A percentile compares a stretch with the other conserved stretches of the same genome.
phyloP scores from a whole-genome alignment of 768 basidiomycete genomes.

The Favolaschia claudopus region DNA sequence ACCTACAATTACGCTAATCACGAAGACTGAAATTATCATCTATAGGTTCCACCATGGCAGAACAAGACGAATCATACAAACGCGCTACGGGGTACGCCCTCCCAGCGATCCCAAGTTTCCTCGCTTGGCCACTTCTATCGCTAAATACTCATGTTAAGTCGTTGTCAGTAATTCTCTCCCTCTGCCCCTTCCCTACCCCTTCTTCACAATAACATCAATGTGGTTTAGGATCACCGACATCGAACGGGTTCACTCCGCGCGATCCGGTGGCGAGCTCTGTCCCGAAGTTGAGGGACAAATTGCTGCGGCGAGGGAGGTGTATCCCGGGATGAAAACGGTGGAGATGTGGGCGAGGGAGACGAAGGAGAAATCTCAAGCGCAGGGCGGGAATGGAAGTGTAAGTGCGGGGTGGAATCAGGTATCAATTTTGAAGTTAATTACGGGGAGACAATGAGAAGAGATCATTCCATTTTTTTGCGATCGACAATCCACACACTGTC shows the following conservation, averaged over 20 bases:
- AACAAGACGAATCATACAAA: slow-evolving; percentile 32
- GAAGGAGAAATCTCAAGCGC: background rate
- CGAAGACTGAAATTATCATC: background rate
- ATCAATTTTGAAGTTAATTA: slow-evolving; percentile 29
- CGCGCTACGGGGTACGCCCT: slow-evolving; percentile 32
- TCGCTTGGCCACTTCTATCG: slow-evolving; percentile 35
- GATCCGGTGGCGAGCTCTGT: slow-evolving; percentile 23
- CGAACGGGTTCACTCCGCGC: slow-evolving; percentile 33
- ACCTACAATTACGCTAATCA: background rate
- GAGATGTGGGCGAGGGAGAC: slow-evolving; percentile 34
- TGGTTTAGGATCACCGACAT: slow-evolving; percentile 34
- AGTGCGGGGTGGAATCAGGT: slow-evolving; percentile 45
- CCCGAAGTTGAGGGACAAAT: slow-evolving; percentile 33
- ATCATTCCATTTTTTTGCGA: background rate
- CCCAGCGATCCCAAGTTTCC: slow-evolving; percentile 36
- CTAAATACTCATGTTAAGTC: slow-evolving; percentile 38
- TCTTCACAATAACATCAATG: too few species aligned
- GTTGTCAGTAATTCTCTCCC: background rate
- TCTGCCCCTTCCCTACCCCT: slow-evolving; percentile 32
- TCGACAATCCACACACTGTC: too few species aligned
- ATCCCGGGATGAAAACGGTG: slow-evolving; percentile 38
- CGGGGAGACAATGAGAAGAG: slow-evolving; percentile 27
- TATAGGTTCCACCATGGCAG: slow-evolving; percentile 33
- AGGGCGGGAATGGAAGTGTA: slow-evolving; percentile 13
- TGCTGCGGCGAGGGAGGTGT: slow-evolving; percentile 27